Evolutionary conservation across 352 stramenopile species (phyloP), one percentile per base, ranked within the genome.

Genomic region (Globisporangium sylvaticum): DNA sequence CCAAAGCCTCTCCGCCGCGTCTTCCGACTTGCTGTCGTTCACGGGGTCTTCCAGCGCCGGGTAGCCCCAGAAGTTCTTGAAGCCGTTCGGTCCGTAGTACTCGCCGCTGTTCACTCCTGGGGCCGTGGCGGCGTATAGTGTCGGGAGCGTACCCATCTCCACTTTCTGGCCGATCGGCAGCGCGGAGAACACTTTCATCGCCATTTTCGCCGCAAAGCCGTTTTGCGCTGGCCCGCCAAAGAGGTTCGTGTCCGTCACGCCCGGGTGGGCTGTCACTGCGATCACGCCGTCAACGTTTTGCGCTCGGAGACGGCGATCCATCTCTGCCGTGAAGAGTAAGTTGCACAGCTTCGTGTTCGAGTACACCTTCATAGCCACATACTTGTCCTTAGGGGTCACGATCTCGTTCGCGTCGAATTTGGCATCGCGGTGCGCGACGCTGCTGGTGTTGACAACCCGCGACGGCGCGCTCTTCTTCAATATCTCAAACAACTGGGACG

Each of bases 381-480:
- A 77, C 37, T 79, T 88, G 48, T 76, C 67, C 2, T 75, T 66
- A 1, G 78, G 39, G 1, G 71, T 79, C 54, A 79, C 65, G 46
- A 89, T 77, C 9, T 75, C 60, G 58, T 83, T 70, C 56, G 67
- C 66, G 27, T 69, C 69, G 24, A 79, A 58, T 48, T 66, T 69
- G 18, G 78, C 76, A 14, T 69, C 32, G 18, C 76, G 74, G 62
- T 90, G 80, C n/a, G 72, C 56, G 52, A 81, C 57, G 32, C 80
- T 90, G 65, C 79, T 89, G 10, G 85, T 67, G 42, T 81, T 84
- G 2, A 90, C 77, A 9, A 88, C 65, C 6, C 81, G 81, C 25
- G 69, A 37, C 15, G 80, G 68, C 20, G 46, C 34, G 12, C 72
- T 74, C 42, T 31, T 42, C 34, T 71, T 65, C 5, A 87, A 67